Evolutionary conservation across 305 asterid species (phyloP).

Genomic region (Fraxinus albicans): DNA sequence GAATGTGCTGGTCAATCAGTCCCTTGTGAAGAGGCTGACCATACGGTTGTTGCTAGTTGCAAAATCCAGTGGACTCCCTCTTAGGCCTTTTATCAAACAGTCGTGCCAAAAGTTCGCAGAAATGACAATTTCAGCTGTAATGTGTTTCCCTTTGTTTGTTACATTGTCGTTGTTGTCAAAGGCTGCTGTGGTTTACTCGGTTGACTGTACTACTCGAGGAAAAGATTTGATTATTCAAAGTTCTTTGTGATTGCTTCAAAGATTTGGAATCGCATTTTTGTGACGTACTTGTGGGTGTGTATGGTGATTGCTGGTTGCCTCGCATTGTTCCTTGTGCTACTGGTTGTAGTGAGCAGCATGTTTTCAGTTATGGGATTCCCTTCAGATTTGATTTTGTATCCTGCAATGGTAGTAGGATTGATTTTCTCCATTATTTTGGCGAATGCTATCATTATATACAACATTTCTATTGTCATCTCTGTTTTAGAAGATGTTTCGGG

Average conservation of each 20-base stretch:
- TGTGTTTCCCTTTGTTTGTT: conserved; percentile 76
- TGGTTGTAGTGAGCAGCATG: conserved; percentile 49
- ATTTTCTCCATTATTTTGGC: conserved; percentile 71
- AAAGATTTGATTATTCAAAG: conserved; percentile 49
- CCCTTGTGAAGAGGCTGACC: conserved; percentile 52
- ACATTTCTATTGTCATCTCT: conserved; percentile 76
- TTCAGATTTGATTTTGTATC: conserved; percentile 66
- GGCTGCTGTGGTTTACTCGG: conserved; percentile 81
- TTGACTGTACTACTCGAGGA: conserved; percentile 88
- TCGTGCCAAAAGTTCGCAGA: conserved; percentile 82
- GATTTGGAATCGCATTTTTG: conserved; percentile 71
- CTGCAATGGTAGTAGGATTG: conserved; percentile 76
- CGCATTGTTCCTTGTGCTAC: conserved; percentile 53
- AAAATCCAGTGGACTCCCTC: conserved; percentile 74
- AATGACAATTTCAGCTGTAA: conserved; percentile 45
- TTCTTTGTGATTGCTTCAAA: conserved; percentile 49
- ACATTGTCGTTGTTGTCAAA: conserved; percentile 67
- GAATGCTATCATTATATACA: conserved; percentile 73
- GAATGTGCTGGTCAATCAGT: conserved; percentile 67
- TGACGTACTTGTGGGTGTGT: conserved; percentile 77
- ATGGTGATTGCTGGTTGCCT: conserved; percentile 58
- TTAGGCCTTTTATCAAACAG: conserved; percentile 63
- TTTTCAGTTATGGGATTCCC: conserved; percentile 78
- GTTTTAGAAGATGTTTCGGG: conserved; percentile 86
- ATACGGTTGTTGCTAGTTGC: conserved; percentile 64